A percentile compares a stretch with the other conserved stretches of the same genome.
Conservation (phyloP, 352 stramenopile species). For the Globisporangium solare region DNA sequence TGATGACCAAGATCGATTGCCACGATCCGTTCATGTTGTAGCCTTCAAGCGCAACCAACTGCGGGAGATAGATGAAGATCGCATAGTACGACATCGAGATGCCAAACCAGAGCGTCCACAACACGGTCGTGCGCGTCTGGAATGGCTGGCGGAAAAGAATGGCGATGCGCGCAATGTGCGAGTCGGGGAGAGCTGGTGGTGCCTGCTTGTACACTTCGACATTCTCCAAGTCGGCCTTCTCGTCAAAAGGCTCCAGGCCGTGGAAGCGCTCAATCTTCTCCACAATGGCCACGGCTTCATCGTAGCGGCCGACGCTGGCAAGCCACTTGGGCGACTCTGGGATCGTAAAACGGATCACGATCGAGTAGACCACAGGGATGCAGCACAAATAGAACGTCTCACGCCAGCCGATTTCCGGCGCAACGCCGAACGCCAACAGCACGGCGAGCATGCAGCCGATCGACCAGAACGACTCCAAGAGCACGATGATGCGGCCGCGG, state of each 20-base stretch:
- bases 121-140: slow-evolving; percentile 41
- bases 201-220: slow-evolving; percentile 13
- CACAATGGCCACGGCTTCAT: slow-evolving; percentile 49
- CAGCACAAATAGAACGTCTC: slow-evolving; percentile 51
- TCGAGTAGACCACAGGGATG: slow-evolving; percentile 42
- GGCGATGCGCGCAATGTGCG: slow-evolving; percentile 36
- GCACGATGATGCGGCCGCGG: slow-evolving; percentile 51
- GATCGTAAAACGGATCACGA: slow-evolving; percentile 42
- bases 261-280: slow-evolving; percentile 44
- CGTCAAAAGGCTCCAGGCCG: slow-evolving; percentile 32
- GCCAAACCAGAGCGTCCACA: slow-evolving; percentile 63
- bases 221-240: slow-evolving; percentile 23
- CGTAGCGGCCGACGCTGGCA: slow-evolving; percentile 53
- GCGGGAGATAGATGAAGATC: slow-evolving; percentile 58
- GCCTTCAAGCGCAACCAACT: slow-evolving; percentile 39
- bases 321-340: slow-evolving; percentile 67
- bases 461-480: slow-evolving; percentile 63
- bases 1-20: slow-evolving; percentile 51
- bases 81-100: slow-evolving; percentile 70
- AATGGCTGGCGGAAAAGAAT: slow-evolving; percentile 50
- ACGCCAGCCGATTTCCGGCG: slow-evolving; percentile 47
- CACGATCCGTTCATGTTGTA: slow-evolving; percentile 58
- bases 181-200: slow-evolving; percentile 25
- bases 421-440: slow-evolving; percentile 41
- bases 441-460: slow-evolving; percentile 54